A percentile compares a stretch with the other conserved stretches of the same genome.
Conservation (phyloP, 495 filamentous ascomycete genomes). For the Lasiosphaeria ovina region DNA sequence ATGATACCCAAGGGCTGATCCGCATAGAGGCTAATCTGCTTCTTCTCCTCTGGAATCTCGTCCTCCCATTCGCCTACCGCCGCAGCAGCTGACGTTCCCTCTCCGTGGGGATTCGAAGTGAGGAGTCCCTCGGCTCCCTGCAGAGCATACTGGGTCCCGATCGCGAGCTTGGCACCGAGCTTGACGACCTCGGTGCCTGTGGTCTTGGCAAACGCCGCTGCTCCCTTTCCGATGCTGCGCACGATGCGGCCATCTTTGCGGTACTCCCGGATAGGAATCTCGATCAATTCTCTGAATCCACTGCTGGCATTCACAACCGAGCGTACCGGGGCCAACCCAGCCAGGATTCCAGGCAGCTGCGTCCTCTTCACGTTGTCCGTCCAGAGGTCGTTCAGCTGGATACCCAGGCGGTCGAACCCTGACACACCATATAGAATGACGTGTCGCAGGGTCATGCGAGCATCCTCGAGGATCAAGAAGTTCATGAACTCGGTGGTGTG, state of each 20-base stretch:
- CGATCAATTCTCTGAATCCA: constrained; percentile 80
- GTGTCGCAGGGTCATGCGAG: constrained; percentile 82
- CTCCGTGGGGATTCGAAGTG: constrained; percentile 43
- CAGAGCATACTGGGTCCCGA: constrained; percentile 88
- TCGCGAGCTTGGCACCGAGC: constrained; percentile 89
- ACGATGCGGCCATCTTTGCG: constrained; percentile 90
- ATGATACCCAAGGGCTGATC: constrained; percentile 86
- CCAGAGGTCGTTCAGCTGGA: constrained; percentile 93
- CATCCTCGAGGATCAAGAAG: constrained; percentile 86
- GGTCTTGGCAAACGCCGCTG: constrained; percentile 82
- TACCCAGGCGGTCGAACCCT: constrained; percentile 83
- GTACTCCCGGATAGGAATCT: constrained; percentile 89
- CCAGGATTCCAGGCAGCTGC: constrained; percentile 85
- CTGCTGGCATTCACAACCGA: constrained; percentile 86
- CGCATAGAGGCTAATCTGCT: constrained; percentile 83
- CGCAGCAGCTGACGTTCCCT: constrained; percentile 24
- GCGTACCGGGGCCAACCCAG: constrained; percentile 85
- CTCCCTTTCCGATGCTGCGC: constrained; percentile 87
- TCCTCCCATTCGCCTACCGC: constrained; percentile 62
- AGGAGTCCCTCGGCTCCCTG: constrained; percentile 84
- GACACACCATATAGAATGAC: constrained; percentile 89
- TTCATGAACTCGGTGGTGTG: constrained; percentile 99
- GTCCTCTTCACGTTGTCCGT: constrained; percentile 89
- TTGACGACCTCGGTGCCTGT: constrained; percentile 89
- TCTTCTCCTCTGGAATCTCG: constrained; percentile 57